These are phyloP conservation scores for Termitomyces sp. DNA, from an alignment of 768 basidiomycete species.

Conservation along the genomic window DNA sequence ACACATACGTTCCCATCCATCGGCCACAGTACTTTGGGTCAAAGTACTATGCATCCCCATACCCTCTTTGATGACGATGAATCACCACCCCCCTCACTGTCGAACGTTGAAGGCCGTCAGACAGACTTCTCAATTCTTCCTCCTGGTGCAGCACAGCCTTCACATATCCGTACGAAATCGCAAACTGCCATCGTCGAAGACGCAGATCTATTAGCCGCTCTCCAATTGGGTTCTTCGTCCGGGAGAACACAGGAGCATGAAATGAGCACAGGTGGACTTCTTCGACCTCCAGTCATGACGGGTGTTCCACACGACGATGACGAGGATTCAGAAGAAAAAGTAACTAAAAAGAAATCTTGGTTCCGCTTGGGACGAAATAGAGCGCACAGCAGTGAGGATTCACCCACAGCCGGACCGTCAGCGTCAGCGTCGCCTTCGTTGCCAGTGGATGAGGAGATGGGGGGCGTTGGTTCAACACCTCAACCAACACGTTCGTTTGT, in stretches of 20 bases:
- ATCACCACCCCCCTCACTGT: slow-evolving; percentile 46
- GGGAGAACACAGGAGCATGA: slow-evolving; percentile 14
- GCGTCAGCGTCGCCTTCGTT: slow-evolving; percentile 16
- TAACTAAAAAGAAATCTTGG: slow-evolving; percentile 66
- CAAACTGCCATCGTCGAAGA: slow-evolving; percentile 84
- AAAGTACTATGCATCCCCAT: slow-evolving; percentile 24
- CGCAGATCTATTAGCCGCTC: slow-evolving; percentile 25
- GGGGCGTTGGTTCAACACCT: slow-evolving; percentile 24
- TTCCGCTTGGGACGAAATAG: slow-evolving; percentile 56
- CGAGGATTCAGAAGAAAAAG: slow-evolving; percentile 33
- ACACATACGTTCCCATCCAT: slow-evolving; percentile 65
- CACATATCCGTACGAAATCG: slow-evolving; percentile 69
- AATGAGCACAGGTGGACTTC: slow-evolving; percentile 13
- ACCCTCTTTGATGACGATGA: slow-evolving; percentile 26
- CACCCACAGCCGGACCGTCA: slow-evolving; percentile 20
- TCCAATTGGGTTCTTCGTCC: slow-evolving; percentile 6
- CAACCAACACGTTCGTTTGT: slow-evolving; percentile 56
- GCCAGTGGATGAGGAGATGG: slow-evolving; percentile 29
- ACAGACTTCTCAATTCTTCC: slow-evolving; percentile 33
- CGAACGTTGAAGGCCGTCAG: slow-evolving; percentile 37
- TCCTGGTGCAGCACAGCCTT: slow-evolving; percentile 60
- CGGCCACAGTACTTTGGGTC: slow-evolving; percentile 33
- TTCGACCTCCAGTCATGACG: slow-evolving; percentile 15
- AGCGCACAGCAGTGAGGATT: slow-evolving; percentile 52
- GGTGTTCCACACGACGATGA: slow-evolving; percentile 26